Conservation (phyloP, 306 rosid genomes). For the Mimosa pudica region DNA sequence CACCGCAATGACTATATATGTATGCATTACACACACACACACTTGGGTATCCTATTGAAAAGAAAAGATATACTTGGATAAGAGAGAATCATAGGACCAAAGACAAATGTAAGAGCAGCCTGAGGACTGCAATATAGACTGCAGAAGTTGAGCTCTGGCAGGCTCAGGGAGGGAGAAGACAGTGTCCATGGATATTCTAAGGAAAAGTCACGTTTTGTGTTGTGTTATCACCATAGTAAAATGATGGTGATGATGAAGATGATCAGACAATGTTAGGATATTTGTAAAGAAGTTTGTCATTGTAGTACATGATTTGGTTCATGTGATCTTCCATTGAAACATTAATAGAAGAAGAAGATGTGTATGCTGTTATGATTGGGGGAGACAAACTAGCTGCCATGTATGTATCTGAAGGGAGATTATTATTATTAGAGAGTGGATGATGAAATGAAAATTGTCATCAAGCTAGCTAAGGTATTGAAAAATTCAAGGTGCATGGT, state of each 20-base stretch:
- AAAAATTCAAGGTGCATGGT: slow-evolving; percentile 16
- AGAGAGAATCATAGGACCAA: slow-evolving; percentile 56
- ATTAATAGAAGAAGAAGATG: neutral
- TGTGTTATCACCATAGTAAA: neutral
- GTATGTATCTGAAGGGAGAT: neutral
- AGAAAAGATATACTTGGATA: slow-evolving; percentile 52
- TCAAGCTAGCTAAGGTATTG: slow-evolving; percentile 2
- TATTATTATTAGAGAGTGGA: neutral
- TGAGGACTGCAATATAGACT: slow-evolving; percentile 45
- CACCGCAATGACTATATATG: too few species aligned
- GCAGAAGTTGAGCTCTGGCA: slow-evolving; percentile 50
- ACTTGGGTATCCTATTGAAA: too few species aligned
- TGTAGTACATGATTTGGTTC: neutral
- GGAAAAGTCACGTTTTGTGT: slow-evolving; percentile 3
- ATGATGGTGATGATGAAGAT: neutral
- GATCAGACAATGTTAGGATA: neutral
- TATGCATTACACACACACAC: too few species aligned
- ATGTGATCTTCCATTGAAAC: neutral
- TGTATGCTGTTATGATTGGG: neutral
- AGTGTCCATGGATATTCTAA: slow-evolving; percentile 52
- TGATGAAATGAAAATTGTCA: neutral
- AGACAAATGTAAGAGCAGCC: slow-evolving; percentile 78
- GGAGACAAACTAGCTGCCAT: neutral
- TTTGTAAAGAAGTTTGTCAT: neutral
- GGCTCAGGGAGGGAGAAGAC: slow-evolving; percentile 53